Evolutionary conservation across 352 stramenopile species (phyloP), one percentile per base, ranked within the genome.

Genomic region (Peronospora farinosa): DNA sequence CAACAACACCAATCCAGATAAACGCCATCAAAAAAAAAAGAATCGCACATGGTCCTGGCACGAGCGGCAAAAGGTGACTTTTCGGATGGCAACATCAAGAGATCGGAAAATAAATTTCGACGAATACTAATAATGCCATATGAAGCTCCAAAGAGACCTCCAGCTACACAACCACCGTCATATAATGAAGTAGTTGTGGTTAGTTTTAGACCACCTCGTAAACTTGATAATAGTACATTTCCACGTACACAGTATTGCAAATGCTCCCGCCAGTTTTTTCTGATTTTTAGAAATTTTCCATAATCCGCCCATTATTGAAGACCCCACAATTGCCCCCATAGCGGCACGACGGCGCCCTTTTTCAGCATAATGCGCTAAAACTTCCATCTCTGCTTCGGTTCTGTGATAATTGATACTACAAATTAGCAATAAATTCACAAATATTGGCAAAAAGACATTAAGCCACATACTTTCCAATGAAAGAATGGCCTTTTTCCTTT

Each of bases 121-220:
- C 80, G 80, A 47, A 91, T 82, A 40, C 69, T 86, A 39, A 87
- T 61, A 13, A 86, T 65, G 6, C 79, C 77, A 32, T 87, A 87
- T 7, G 74, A 81, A 47, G 74, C 72, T 32, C 79, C 76, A 35
- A 74, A 63, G 36, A 91, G 31, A 11, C 63, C 67, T 13, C 76
- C 73, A 55, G 72, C 78, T 82, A 59, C 15, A 48, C 19, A 9
- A 40, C 17, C n/a, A 19, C 13, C 19, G 15, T n/a, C 27, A 23
- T 10, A 15, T 13, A 21, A 32, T 21, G 13, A 10, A 54, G 54
- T 35, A 30, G 10, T 3, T 13, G 35, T 9, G 21, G 28, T 12
- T n/a, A n/a, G n/a, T 38, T 42, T 25, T 4, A 33, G 5, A 37
- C 1, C 23, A 27, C 23, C 23, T 27, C 23, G 23, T 28, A 43